Conservation (phyloP, 2,329 filamentous ascomycete genomes). For the Stemphylium lycopersici region DNA sequence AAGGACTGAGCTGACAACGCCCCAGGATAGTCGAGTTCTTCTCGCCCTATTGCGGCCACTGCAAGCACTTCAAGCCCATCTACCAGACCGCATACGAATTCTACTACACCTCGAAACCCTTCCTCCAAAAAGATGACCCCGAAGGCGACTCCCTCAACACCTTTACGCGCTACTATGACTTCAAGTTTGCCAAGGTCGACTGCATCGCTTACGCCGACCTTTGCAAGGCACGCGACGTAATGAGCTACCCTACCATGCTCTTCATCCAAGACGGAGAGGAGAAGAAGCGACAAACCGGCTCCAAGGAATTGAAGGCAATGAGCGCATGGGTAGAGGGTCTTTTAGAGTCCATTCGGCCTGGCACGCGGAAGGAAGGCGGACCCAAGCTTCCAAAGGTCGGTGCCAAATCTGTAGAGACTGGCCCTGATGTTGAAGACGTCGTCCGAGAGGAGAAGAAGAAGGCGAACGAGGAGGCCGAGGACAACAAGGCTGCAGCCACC, state of each 20-base stretch:
- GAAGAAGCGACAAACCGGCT: constrained; percentile 68
- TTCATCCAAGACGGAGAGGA: constrained; percentile 80
- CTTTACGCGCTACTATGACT: constrained; percentile 85
- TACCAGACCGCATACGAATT: constrained; percentile 95
- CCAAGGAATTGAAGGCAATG: constrained; percentile 69
- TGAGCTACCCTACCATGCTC: constrained; percentile 75
- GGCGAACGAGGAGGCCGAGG: constrained; percentile 19
- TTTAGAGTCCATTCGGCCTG: constrained; percentile 79
- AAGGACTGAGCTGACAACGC: neutral
- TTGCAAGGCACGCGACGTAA: constrained; percentile 70
- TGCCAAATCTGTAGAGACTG: constrained; percentile 58
- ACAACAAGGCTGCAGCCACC: constrained; percentile 7
- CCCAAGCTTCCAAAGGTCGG: constrained; percentile 74
- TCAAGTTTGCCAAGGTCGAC: constrained; percentile 85
- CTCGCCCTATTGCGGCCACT: constrained; percentile 68
- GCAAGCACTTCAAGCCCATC: constrained; percentile 77
- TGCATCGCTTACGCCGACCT: constrained; percentile 83
- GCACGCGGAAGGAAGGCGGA: constrained; percentile 72
- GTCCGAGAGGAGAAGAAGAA: constrained; percentile 43
- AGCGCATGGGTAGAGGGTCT: constrained; percentile 75
- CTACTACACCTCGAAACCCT: constrained; percentile 85
- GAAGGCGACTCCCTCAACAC: constrained; percentile 62
- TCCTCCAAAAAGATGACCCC: constrained; percentile 56
- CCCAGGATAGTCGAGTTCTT: constrained; percentile 56
- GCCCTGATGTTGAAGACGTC: constrained; percentile 44